Percentiles rank a stretch among this genome's conserved stretches.
These are phyloP conservation scores for Dactylis glomerata DNA, from an alignment of 176 grass and related monocot genomes.

Conservation along the genomic window DNA sequence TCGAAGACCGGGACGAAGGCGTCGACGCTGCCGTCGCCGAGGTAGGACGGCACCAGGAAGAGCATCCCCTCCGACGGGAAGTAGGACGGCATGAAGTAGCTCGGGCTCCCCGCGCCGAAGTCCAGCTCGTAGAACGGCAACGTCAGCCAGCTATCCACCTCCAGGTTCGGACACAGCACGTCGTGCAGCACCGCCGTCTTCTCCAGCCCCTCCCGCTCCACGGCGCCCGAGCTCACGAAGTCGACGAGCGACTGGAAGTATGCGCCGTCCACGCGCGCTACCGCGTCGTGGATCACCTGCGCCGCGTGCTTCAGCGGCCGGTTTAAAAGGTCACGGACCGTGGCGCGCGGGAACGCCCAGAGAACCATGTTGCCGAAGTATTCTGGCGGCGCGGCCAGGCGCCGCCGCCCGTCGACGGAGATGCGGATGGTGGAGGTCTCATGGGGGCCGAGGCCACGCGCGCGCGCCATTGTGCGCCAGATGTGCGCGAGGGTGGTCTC, in stretches of 20 bases:
- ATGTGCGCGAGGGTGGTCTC: conserved; percentile 61
- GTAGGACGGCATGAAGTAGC: conserved; percentile 51
- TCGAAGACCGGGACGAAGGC: conserved; percentile 60
- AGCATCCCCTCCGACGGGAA: too few species aligned
- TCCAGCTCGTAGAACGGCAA: conserved; percentile 68
- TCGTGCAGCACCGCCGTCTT: conserved; percentile 38
- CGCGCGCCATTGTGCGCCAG: conserved; percentile 51
- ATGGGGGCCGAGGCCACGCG: conserved; percentile 21
- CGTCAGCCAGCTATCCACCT: conserved; percentile 65
- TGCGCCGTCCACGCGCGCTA: conserved; percentile 34
- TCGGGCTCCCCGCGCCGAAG: conserved; percentile 52
- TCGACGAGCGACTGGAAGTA: conserved; percentile 75
- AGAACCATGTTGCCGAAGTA: conserved; percentile 71
- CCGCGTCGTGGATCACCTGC: conserved; percentile 46
- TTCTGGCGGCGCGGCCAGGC: conserved; percentile 31
- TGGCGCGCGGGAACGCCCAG: conserved; percentile 59
- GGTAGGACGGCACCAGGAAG: background rate
- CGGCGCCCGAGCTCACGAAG: conserved; percentile 39
- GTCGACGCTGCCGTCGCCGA: conserved; percentile 62
- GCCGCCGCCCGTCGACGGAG: conserved; percentile 54
- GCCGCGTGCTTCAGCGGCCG: conserved; percentile 47
- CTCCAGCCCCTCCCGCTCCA: conserved; percentile 42
- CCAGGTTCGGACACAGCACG: conserved; percentile 53
- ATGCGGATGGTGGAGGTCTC: conserved; percentile 40
- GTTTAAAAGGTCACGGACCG: conserved; percentile 29